Evolutionary conservation across 495 filamentous ascomycete species (phyloP).

Genomic region (Daldinia grandis): DNA sequence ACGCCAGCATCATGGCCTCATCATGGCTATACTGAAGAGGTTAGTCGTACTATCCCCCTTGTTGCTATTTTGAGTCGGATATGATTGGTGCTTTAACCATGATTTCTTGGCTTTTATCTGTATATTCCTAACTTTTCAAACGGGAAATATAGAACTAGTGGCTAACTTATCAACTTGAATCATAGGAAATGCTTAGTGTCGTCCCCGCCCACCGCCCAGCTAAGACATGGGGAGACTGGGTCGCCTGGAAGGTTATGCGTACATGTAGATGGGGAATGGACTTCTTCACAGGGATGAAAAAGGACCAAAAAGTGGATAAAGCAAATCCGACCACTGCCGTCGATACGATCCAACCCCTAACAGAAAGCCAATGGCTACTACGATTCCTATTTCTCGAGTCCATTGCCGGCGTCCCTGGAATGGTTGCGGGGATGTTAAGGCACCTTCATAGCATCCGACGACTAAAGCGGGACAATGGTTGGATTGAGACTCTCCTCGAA

Average conservation of each 20-base stretch:
- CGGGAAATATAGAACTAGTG: background rate
- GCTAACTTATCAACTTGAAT: slow-evolving; percentile 18
- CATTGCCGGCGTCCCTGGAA: slow-evolving; percentile 93
- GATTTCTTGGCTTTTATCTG: background rate
- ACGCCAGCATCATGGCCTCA: slow-evolving; percentile 73
- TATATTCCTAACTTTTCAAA: background rate
- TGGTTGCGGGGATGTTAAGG: slow-evolving; percentile 94
- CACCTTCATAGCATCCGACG: slow-evolving; percentile 84
- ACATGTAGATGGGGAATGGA: slow-evolving; percentile 57
- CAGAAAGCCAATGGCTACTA: slow-evolving; percentile 66
- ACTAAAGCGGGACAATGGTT: slow-evolving; percentile 93
- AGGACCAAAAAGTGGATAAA: slow-evolving; percentile 56
- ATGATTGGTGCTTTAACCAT: background rate
- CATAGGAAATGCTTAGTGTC: slow-evolving; percentile 53
- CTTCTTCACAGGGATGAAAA: slow-evolving; percentile 54
- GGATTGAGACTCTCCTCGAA: slow-evolving; percentile 96
- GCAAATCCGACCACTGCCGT: slow-evolving; percentile 55
- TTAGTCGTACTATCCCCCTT: slow-evolving; percentile 7
- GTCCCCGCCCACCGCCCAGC: slow-evolving; percentile 51
- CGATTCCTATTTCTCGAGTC: slow-evolving; percentile 93
- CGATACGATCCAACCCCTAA: slow-evolving; percentile 54
- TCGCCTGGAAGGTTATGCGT: slow-evolving; percentile 57
- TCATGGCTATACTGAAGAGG: slow-evolving; percentile 63
- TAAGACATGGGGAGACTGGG: slow-evolving; percentile 51
- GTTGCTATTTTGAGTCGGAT: background rate